Evolutionary conservation across 495 filamentous ascomycete genomes (phyloP).

Genomic region (Umbilicaria muhlenbergii): DNA sequence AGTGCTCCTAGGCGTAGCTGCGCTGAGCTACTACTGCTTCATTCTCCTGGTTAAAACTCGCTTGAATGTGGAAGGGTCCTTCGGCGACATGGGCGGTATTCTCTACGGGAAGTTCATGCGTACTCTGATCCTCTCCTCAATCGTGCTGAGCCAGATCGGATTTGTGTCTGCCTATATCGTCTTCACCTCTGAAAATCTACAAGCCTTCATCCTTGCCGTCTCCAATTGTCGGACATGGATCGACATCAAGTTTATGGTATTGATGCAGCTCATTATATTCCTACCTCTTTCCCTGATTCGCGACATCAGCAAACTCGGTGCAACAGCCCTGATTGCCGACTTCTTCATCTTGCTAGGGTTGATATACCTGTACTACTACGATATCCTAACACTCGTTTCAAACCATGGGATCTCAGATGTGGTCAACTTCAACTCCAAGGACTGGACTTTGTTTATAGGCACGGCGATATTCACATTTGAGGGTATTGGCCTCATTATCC

Average conservation of each 20-base stretch:
- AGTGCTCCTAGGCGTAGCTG: slow-evolving; percentile 68
- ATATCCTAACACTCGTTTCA: slow-evolving; percentile 63
- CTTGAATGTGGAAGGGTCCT: slow-evolving; percentile 69
- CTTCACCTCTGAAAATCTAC: slow-evolving; percentile 88
- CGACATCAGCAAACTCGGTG: slow-evolving; percentile 88
- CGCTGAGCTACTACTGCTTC: slow-evolving; percentile 90
- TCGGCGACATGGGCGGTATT: slow-evolving; percentile 88
- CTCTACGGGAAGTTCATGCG: slow-evolving; percentile 88
- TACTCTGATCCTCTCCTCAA: slow-evolving; percentile 69
- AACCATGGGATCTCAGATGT: slow-evolving; percentile 75
- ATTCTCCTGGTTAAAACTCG: slow-evolving; percentile 80
- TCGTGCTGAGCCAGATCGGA: slow-evolving; percentile 86
- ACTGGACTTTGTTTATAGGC: slow-evolving; percentile 95
- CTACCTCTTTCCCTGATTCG: slow-evolving; percentile 82
- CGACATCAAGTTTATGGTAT: slow-evolving; percentile 72
- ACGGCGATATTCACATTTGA: slow-evolving; percentile 99
- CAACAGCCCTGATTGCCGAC: slow-evolving; percentile 82
- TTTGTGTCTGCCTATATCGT: slow-evolving; percentile 98
- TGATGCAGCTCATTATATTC: slow-evolving; percentile 89
- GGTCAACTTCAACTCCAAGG: slow-evolving; percentile 64
- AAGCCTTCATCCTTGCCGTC: slow-evolving; percentile 79
- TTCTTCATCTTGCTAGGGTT: slow-evolving; percentile 85
- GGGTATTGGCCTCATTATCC: slow-evolving; percentile 95
- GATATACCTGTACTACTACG: slow-evolving; percentile 91
- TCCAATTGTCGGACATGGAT: slow-evolving; percentile 67